Evolutionary conservation across 1,284 basidiomycete species (phyloP).

Genomic region (Schizophyllum commune): DNA sequence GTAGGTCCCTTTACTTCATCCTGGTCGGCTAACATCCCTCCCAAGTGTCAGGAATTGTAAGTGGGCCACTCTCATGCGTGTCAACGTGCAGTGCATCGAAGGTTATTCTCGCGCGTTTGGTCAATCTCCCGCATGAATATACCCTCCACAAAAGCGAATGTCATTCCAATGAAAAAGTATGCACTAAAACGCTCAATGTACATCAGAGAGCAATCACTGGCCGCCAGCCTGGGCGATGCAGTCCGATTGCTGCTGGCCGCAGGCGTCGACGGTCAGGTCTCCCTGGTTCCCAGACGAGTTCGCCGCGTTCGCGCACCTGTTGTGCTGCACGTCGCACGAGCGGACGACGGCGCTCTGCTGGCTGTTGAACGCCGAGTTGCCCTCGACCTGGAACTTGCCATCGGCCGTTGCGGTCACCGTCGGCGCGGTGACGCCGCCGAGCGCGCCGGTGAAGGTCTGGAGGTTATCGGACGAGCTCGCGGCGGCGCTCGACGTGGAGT

Average conservation of each 20-base stretch:
- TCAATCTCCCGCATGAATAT: too few species aligned
- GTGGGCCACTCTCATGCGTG: too few species aligned
- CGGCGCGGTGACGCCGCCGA: slow-evolving; percentile 9
- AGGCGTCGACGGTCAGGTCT: slow-evolving; percentile 10
- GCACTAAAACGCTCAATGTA: too few species aligned
- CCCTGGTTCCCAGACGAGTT: slow-evolving; percentile 7
- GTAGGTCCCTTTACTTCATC: too few species aligned
- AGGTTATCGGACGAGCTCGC: slow-evolving; percentile 28
- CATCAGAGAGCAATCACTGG: too few species aligned
- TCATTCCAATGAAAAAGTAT: too few species aligned
- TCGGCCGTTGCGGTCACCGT: slow-evolving; percentile 6
- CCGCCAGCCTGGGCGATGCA: slow-evolving; percentile 2
- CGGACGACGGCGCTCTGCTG: too few species aligned
- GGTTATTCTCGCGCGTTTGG: too few species aligned
- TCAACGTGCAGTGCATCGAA: too few species aligned
- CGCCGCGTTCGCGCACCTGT: slow-evolving; percentile 10
- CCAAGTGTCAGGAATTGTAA: too few species aligned
- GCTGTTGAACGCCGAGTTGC: slow-evolving; percentile 6
- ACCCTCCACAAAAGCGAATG: too few species aligned
- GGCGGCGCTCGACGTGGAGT: slow-evolving; percentile 4
- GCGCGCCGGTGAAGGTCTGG: slow-evolving; percentile 48
- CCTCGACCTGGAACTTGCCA: slow-evolving; percentile 9
- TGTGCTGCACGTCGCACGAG: slow-evolving; percentile 3
- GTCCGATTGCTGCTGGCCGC: slow-evolving; percentile 8
- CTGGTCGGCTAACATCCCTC: too few species aligned